Conservation (phyloP, 208 protist species). For the Acanthamoeba lenticulata region DNA sequence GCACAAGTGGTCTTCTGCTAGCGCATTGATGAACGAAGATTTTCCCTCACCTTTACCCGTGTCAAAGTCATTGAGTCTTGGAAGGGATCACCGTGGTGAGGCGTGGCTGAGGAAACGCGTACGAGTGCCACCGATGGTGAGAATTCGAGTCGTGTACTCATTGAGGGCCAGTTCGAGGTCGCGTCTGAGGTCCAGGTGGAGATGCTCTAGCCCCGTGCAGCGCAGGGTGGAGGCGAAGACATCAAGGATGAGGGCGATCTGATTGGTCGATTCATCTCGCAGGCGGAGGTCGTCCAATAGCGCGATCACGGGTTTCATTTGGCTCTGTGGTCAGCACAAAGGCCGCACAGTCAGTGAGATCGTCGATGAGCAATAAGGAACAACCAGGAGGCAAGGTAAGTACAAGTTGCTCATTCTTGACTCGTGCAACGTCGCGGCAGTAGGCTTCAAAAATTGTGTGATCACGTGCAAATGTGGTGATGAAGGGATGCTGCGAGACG, state of each 20-base stretch:
- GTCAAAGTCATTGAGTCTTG: neutral
- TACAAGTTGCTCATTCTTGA: neutral
- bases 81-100: too few relatives aligned
- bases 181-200: neutral
- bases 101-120: neutral
- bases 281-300: neutral
- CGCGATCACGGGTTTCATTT: neutral
- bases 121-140: neutral
- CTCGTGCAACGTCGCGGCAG: neutral
- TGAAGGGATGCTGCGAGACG: neutral
- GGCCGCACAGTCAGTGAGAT: neutral
- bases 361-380: neutral
- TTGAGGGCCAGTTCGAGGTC: neutral
- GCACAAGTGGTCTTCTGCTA: neutral
- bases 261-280: neutral
- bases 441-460: neutral
- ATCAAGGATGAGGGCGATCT: neutral
- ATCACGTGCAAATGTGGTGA: neutral
- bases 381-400: too few relatives aligned
- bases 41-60: neutral
- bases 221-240: neutral
- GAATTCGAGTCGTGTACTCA: neutral
- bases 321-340: neutral
- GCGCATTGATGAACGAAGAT: neutral
- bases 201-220: neutral